A percentile compares a stretch with the other conserved stretches of the same genome.
Conservation (phyloP, 306 rosid genomes). For the Crotalaria pallida region DNA sequence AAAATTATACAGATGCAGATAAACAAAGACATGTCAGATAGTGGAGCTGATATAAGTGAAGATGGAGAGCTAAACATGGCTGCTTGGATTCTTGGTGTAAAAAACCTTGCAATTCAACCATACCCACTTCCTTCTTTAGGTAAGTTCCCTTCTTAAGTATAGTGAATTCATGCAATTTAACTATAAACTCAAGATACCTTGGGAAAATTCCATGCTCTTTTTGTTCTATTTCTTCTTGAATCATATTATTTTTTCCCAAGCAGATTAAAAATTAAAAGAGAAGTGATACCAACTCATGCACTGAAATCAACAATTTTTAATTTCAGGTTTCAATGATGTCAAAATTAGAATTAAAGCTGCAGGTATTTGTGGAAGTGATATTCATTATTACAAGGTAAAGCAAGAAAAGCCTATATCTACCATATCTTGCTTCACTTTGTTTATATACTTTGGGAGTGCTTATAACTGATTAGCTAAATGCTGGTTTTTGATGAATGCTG, state of each 20-base stretch:
- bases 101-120: conserved; percentile 9
- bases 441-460: background rate
- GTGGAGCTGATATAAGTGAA: background rate
- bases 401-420: background rate
- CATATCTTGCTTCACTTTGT: background rate
- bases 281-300: background rate
- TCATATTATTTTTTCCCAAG: background rate
- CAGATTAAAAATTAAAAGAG: no score
- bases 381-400: conserved; percentile 37
- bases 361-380: conserved; percentile 43
- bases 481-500: background rate
- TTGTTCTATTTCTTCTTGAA: background rate
- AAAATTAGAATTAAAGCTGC: conserved; percentile 33
- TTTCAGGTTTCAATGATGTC: conserved; percentile 38
- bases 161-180: background rate
- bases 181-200: background rate
- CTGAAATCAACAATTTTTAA: background rate
- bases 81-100: conserved; percentile 29
- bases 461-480: background rate
- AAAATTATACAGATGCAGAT: background rate
- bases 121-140: conserved; percentile 23
- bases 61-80: conserved; percentile 25
- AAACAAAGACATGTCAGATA: conserved; percentile 17
- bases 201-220: background rate
- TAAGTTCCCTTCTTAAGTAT: background rate